Conservation (phyloP, 2,329 filamentous ascomycete species). For the Westerdykella sp. region DNA sequence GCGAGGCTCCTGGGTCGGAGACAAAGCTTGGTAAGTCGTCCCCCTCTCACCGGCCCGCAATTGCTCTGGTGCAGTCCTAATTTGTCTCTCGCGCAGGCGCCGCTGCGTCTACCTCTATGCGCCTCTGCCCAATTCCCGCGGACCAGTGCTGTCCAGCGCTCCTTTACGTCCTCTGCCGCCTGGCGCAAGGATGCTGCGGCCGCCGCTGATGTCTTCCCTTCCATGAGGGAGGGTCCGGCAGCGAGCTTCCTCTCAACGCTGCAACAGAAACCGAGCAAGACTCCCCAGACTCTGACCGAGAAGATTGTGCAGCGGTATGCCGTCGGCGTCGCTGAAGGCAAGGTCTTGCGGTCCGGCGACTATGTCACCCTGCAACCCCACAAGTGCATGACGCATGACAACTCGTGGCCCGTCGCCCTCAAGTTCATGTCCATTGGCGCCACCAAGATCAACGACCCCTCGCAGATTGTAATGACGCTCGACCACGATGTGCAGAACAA, state of each 20-base stretch:
- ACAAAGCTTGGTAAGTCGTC: constrained; percentile 22
- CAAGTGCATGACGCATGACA: constrained; percentile 81
- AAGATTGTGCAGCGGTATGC: constrained; percentile 85
- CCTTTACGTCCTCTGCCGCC: constrained; percentile 20
- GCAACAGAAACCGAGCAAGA: constrained; percentile 37
- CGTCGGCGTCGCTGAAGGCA: constrained; percentile 66
- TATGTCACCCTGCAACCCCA: constrained; percentile 72
- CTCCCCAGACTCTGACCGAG: constrained; percentile 77
- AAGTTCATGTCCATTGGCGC: constrained; percentile 84
- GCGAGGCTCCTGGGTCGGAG: constrained; percentile 29
- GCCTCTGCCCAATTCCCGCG: constrained; percentile 20
- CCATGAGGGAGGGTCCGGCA: constrained; percentile 54
- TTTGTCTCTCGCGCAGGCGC: constrained; percentile 10
- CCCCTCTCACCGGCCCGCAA: not conserved
- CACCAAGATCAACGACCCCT: constrained; percentile 61
- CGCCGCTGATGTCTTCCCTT: constrained; percentile 49
- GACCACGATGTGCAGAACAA: constrained; percentile 90
- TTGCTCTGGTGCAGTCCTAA: constrained; percentile 10
- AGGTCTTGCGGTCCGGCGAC: constrained; percentile 71
- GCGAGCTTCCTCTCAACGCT: constrained; percentile 71
- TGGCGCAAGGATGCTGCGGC: constrained; percentile 11
- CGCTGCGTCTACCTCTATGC: constrained; percentile 21
- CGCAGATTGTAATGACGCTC: constrained; percentile 74
- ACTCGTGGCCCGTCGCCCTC: constrained; percentile 66
- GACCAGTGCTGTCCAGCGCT: constrained; percentile 17